Evolutionary conservation across 208 protist species (phyloP), one percentile per base, ranked within the genome.

Genomic region (Acanthamoeba royreba): DNA sequence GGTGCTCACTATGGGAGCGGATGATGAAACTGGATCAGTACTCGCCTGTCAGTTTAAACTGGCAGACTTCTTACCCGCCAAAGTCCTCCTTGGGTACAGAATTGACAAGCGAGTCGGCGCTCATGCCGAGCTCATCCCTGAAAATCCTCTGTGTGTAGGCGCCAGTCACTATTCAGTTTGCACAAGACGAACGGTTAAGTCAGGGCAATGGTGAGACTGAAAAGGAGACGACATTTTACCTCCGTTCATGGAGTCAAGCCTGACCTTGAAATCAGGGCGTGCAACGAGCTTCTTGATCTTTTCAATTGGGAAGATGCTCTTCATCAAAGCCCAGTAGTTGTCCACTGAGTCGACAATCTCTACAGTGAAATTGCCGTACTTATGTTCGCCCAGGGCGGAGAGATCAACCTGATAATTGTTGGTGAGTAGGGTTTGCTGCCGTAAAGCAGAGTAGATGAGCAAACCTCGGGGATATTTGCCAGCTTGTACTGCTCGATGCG

Each of bases 221-320:
- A n/a, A n/a, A n/a, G n/a, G n/a, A n/a, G n/a, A n/a, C n/a, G n/a
- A n/a, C n/a, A n/a, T n/a, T n/a, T n/a, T 35, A 93, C 94, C 95
- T 79, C 98, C 99, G 96, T 99, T 94, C 93, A 99, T 96, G 61
- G 96, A 95, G 94, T 99, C 99, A 92, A 99, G 97, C 85, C 97
- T 77, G 13, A 99, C 69, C n/a, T 45, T 95, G 93, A 99, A 99
- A 90, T 98, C 97, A 9, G 90, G 55, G 42, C 97, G 95, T 9
- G 91, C 9, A 35, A 99, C 33, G 8, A 99, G 96, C 0, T 53
- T 42, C 49, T 93, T 92, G 92, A 99, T 97, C 4, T 92, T 83
- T 11, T 94, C 85, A 85, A 99, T 99, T 92, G 99, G 98, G 96
- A 99, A 99, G 58, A 99, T 97, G 42, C 95, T 94, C 93, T 99